Evolutionary conservation across 805 yeast species (phyloP).

Genomic region (Barnettozyma pratensis): DNA sequence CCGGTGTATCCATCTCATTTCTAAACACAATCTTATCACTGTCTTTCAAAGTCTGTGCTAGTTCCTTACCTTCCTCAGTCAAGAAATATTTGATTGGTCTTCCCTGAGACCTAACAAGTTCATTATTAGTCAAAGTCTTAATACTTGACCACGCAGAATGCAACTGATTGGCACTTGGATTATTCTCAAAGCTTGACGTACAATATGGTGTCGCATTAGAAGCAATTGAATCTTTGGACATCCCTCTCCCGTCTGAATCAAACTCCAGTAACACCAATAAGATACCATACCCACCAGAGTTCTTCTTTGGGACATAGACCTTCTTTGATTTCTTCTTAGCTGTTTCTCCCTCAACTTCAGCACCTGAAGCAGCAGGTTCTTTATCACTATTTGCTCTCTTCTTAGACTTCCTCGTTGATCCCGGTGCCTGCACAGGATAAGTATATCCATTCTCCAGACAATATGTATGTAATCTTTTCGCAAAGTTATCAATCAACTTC

Average conservation of each 20-base stretch:
- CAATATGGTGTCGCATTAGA: slow-evolving; percentile 49
- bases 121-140: slow-evolving; percentile 57
- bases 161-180: slow-evolving; percentile 55
- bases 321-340: slow-evolving; percentile 21
- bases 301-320: slow-evolving; percentile 62
- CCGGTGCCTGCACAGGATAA: slow-evolving; percentile 33
- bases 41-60: slow-evolving; percentile 52
- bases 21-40: slow-evolving; percentile 37
- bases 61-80: slow-evolving; percentile 62
- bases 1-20: slow-evolving; percentile 18
- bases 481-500: slow-evolving; percentile 50
- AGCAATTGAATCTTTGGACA: slow-evolving; percentile 57
- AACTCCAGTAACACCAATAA: slow-evolving; percentile 49
- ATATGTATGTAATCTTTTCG: slow-evolving; percentile 41
- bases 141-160: slow-evolving; percentile 75
- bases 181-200: slow-evolving; percentile 51
- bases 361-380: neutral
- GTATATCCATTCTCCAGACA: slow-evolving; percentile 49
- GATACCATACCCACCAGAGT: slow-evolving; percentile 86
- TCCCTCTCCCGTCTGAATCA: slow-evolving; percentile 49
- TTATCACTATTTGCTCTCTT: neutral
- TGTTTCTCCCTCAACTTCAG: slow-evolving; percentile 7
- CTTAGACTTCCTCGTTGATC: slow-evolving; percentile 5
- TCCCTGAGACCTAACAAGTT: slow-evolving; percentile 50
- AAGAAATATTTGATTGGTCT: slow-evolving; percentile 56